These are phyloP conservation scores for Curvularia sp. DNA, from an alignment of 2,329 filamentous ascomycete genomes.

Conservation along the genomic window DNA sequence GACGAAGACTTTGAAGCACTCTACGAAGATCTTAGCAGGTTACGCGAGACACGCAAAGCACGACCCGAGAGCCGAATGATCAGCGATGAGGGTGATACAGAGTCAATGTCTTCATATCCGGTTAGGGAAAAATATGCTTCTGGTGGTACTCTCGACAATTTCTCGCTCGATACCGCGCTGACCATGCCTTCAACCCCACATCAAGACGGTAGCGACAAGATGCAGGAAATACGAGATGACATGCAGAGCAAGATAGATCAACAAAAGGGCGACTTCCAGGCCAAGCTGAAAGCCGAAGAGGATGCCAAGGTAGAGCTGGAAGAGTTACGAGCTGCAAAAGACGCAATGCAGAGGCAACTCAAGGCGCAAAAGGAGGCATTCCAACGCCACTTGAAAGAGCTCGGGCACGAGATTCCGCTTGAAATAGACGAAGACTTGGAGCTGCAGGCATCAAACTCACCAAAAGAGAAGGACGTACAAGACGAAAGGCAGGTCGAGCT, in stretches of 20 bases:
- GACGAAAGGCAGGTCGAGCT: conserved; percentile 74
- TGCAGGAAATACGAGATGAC: conserved; percentile 78
- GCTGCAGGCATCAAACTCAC: conserved; percentile 33
- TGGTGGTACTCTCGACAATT: conserved; percentile 92
- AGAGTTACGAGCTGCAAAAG: conserved; percentile 79
- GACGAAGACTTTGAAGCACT: conserved; percentile 94
- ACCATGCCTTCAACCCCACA: conserved; percentile 94
- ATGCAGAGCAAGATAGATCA: conserved; percentile 83
- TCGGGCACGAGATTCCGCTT: conserved; percentile 60
- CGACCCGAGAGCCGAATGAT: conserved; percentile 62
- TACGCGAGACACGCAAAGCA: conserved; percentile 82
- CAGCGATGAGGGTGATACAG: conserved; percentile 77
- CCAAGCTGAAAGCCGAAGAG: conserved; percentile 77
- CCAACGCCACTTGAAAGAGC: conserved; percentile 80
- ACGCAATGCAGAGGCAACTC: conserved; percentile 87
- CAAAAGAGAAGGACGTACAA: conserved; percentile 42
- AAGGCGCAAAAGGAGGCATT: conserved; percentile 83
- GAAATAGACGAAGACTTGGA: conserved; percentile 49
- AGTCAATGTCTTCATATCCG: conserved; percentile 87
- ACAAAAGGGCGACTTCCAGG: conserved; percentile 82
- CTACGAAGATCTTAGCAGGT: conserved; percentile 91
- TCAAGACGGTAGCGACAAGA: conserved; percentile 76
- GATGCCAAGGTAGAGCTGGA: conserved; percentile 79
- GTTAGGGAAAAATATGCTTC: conserved; percentile 95
- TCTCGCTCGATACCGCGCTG: conserved; percentile 90